Base-by-base conservation (phyloP, 192 early-diverging fungal genomes). In the Coemansia sp. region DNA sequence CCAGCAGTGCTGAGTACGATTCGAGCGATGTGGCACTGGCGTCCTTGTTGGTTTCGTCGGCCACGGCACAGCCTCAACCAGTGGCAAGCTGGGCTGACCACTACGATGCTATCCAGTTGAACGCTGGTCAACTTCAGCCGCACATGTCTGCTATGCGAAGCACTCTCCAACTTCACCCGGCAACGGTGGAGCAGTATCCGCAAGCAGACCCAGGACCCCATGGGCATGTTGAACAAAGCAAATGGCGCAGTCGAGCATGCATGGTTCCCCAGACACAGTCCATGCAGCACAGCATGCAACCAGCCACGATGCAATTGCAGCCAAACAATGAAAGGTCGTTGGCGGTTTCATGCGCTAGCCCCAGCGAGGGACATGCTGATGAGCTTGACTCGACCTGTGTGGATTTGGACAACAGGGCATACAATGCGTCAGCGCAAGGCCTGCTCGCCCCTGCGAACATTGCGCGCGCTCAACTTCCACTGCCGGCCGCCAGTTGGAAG, bases 381-480 rank as follows among this genome's bases (percentile, higher is more conserved):
- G 77, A 79, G 2, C 63, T 74, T 3, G 77, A 79, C 51, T 38
- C 61, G 40, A 79, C 77, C 12, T 73, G 43, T n/a, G 68, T 79
- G 60, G 72, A 79, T 15, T 62, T 79, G n/a, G 57, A 55, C 24
- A 41, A 6, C 22, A 43, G 38, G 7, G 55, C 66, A 31, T 31
- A 54, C 22, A 66, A 60, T 36, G 16, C 24, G 13, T 15, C 27
- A 57, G 54, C 27, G 20, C 52, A 54, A 22, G 52, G 24, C 20
- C 22, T 54, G 24, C 52, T 11, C 22, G 52, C 9, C 27, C 27
- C 27, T 29, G 27, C 11, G 13, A 24, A n/a, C 29, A 60, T 60
- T 60, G 33, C 3, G 57, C 57, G 57, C 31, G 15, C 29, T 15
- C 57, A 60, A 18, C 57, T n/a, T 24, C 57, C 57, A 3, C 57